Evolutionary conservation across 208 protist species (phyloP).

Genomic region (Trypanosoma grayi): DNA sequence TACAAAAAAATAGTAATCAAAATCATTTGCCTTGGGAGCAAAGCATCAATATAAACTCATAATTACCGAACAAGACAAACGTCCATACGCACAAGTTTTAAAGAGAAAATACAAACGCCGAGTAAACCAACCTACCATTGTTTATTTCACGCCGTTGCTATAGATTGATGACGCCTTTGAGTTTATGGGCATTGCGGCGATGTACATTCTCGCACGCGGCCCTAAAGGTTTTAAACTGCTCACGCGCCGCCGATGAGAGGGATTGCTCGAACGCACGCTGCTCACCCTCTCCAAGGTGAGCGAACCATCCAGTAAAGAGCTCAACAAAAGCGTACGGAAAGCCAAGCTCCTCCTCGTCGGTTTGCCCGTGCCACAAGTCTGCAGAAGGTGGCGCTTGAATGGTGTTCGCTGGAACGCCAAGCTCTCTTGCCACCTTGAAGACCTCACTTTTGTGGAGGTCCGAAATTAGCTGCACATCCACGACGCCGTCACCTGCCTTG

Average conservation of each 20-base stretch:
- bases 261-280: slow-evolving; percentile 45
- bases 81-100: too few species aligned
- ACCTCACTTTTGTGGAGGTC: slow-evolving; percentile 97
- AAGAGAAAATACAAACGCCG: too few species aligned
- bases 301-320: slow-evolving; percentile 90
- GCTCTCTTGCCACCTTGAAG: slow-evolving; percentile 69
- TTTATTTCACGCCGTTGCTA: slow-evolving; percentile 21
- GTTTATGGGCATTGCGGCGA: slow-evolving; percentile 90
- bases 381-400: slow-evolving; percentile 89
- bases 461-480: slow-evolving; percentile 95
- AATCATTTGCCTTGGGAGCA: too few species aligned
- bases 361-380: slow-evolving; percentile 95
- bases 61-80: too few species aligned
- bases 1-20: neutral
- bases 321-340: slow-evolving; percentile 97
- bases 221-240: slow-evolving; percentile 77
- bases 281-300: slow-evolving; percentile 47
- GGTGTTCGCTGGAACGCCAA: slow-evolving; percentile 83
- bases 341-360: slow-evolving; percentile 96
- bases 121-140: too few species aligned
- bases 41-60: too few species aligned
- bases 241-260: slow-evolving; percentile 44
- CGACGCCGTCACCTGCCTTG: slow-evolving; percentile 96
- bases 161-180: slow-evolving; percentile 69
- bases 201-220: slow-evolving; percentile 79